phyloP scores from a whole-genome alignment of 1,139 yeast species.

The Meyerozyma carpophila region DNA sequence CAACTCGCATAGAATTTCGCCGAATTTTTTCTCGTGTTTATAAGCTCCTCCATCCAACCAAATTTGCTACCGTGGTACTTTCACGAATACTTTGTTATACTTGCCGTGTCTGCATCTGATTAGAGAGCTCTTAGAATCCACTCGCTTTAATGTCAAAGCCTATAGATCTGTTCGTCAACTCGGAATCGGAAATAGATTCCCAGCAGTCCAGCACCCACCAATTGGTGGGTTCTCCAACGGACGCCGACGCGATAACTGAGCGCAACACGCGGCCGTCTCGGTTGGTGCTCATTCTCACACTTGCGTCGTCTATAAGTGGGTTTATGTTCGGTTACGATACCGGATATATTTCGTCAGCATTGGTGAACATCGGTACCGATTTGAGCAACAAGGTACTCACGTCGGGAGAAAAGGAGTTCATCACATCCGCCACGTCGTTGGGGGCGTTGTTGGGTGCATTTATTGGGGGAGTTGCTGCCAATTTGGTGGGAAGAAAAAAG shows the following conservation, averaged over 20 bases:
- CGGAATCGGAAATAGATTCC: neutral
- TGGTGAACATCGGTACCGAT: constrained; percentile 78
- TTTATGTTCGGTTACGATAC: constrained; percentile 97
- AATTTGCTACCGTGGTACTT: neutral
- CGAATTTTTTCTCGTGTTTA: neutral
- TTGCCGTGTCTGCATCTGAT: neutral
- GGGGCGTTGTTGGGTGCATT: constrained; percentile 84
- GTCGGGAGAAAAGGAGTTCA: constrained; percentile 76
- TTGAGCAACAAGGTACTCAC: constrained; percentile 47
- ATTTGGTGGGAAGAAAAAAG: constrained; percentile 74
- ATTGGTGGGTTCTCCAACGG: neutral
- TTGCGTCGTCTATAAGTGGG: constrained; percentile 85
- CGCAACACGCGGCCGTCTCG: constrained; percentile 46
- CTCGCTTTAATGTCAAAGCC: neutral
- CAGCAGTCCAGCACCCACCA: neutral
- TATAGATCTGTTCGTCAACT: neutral
- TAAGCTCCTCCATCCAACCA: too few species aligned
- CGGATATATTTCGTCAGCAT: constrained; percentile 89
- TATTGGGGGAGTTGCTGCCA: constrained; percentile 76
- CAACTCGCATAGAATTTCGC: neutral
- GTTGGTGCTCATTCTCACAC: constrained; percentile 63
- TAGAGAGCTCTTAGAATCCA: neutral
- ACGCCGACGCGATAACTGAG: constrained; percentile 6
- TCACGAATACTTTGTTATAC: neutral
- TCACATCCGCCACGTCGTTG: constrained; percentile 91